Conservation (phyloP, 805 yeast genomes). For the Priceomyces haplophilus region DNA sequence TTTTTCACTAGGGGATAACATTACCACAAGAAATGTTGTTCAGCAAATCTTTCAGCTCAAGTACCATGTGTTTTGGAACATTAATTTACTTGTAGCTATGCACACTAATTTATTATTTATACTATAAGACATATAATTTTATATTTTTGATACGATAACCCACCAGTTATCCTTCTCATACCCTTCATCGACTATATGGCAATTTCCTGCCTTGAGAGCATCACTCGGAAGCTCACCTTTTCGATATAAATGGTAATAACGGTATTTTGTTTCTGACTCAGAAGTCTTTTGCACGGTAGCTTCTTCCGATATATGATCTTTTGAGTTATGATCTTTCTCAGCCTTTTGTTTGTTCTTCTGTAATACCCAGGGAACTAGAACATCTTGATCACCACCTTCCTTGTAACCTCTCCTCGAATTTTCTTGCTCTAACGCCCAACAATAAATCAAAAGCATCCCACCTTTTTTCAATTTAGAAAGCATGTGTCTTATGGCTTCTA, state of each 20-base stretch:
- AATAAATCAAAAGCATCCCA: slow-evolving; percentile 79
- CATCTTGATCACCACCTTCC: slow-evolving; percentile 90
- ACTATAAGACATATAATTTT: not conserved
- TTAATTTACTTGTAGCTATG: not conserved
- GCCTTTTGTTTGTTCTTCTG: slow-evolving; percentile 30
- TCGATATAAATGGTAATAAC: slow-evolving; percentile 85
- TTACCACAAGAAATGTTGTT: not conserved
- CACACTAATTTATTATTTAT: not conserved
- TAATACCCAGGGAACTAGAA: slow-evolving; percentile 93
- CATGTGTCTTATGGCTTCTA: slow-evolving; percentile 70
- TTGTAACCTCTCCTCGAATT: slow-evolving; percentile 85
- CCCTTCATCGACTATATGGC: slow-evolving; percentile 60
- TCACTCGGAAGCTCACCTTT: slow-evolving; percentile 80
- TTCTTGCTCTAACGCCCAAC: slow-evolving; percentile 96
- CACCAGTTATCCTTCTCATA: slow-evolving; percentile 97
- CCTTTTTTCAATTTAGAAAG: slow-evolving; percentile 53
- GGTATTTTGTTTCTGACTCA: slow-evolving; percentile 54
- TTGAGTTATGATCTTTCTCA: slow-evolving; percentile 7
- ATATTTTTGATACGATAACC: slow-evolving; percentile 32
- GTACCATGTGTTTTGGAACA: too few relatives aligned
- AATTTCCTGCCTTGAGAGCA: slow-evolving; percentile 68
- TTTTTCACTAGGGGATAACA: slow-evolving; percentile 34
- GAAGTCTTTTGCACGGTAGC: slow-evolving; percentile 18
- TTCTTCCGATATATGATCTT: slow-evolving; percentile 13
- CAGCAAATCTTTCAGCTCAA: not conserved